These are phyloP conservation scores for Phialocephala subalpina DNA, from an alignment of 2,329 filamentous ascomycete species.

Conservation along the genomic window DNA sequence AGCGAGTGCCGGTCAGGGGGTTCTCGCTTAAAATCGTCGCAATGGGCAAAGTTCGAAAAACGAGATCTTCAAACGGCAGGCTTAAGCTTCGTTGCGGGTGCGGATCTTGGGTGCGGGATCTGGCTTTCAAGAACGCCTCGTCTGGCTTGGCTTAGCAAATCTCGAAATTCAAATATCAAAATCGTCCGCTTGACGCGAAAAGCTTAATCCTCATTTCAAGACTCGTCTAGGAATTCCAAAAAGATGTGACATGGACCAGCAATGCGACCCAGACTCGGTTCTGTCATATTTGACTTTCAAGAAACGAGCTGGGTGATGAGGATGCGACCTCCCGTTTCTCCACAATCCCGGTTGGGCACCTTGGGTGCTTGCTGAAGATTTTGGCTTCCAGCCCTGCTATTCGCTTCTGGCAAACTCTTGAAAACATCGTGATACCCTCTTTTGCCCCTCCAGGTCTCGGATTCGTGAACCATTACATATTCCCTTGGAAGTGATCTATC, in stretches of 20 bases:
- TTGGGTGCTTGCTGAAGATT: conserved; percentile 31
- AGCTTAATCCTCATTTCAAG: conserved; percentile 9
- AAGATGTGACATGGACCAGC: neutral
- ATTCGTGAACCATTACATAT: conserved; percentile 29
- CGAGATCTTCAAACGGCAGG: neutral
- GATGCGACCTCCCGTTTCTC: conserved; percentile 28
- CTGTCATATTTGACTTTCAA: conserved; percentile 3
- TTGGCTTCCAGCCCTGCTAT: conserved; percentile 29
- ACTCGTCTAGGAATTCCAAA: conserved; percentile 7
- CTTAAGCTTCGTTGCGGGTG: conserved; percentile 13
- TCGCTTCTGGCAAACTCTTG: conserved; percentile 29
- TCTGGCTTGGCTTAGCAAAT: conserved; percentile 1
- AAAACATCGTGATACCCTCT: conserved; percentile 29
- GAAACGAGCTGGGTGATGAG: conserved; percentile 11
- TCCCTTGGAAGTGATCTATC: conserved; percentile 31
- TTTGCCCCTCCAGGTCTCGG: conserved; percentile 21
- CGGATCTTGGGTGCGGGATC: conserved; percentile 3
- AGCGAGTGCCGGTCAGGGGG: conserved; percentile 21
- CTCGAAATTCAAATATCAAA: neutral
- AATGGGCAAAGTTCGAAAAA: conserved; percentile 5
- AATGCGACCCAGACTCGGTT: neutral
- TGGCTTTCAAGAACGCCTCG: neutral
- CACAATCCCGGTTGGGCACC: conserved; percentile 24
- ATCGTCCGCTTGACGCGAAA: conserved; percentile 3
- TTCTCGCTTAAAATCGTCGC: conserved; percentile 11